Base-by-base conservation (phyloP, 2,329 filamentous ascomycete genomes). In the Penicillium sp. region DNA sequence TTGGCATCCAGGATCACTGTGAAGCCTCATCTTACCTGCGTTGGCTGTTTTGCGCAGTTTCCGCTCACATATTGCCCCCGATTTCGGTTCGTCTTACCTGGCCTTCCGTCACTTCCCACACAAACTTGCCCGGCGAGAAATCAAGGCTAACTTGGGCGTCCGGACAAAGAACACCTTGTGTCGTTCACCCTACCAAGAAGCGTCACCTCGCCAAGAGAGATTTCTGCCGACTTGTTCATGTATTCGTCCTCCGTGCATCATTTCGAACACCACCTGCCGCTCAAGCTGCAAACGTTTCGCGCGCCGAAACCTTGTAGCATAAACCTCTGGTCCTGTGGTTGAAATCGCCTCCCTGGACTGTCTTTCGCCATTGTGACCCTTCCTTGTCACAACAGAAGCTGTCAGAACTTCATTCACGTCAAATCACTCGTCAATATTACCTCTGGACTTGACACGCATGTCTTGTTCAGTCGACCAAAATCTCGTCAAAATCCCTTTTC, bases 231-330 rank as follows among this genome's bases (percentile, higher is more conserved):
- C 61, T 77, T 86, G 89, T 95, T 87, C 94, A 95, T 95, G 90
- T 95, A 95, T 95, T 90, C 90, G 88, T 86, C 88, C 88, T 86
- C 86, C 84, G 82, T 82, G 83, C 83, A 87, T 86, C 84, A 89
- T 84, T 90, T 88, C 84, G 88, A 85, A 88, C 85, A 91, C 85
- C 84, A 85, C 78, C 84, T 85, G 82, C 88, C 88, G 80, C 83
- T 88, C 80, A 88, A 89, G 87, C 88, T 94, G 87, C 89, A 90
- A 83, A 80, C 85, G 82, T 94, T 94, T 88, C 89, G 89, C 86
- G 81, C 84, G 84, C 85, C 87, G 81, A 94, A 88, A 84, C 87
- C 84, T 80, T 88, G 88, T 86, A 90, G 86, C 79, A 83, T 83
- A 73, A 83, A 90, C 75, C 85, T 89, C 75, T 85, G 83, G 76